These are phyloP conservation scores for Penicillium oxalicum DNA, from an alignment of 2,329 filamentous ascomycete genomes.

Conservation along the genomic window DNA sequence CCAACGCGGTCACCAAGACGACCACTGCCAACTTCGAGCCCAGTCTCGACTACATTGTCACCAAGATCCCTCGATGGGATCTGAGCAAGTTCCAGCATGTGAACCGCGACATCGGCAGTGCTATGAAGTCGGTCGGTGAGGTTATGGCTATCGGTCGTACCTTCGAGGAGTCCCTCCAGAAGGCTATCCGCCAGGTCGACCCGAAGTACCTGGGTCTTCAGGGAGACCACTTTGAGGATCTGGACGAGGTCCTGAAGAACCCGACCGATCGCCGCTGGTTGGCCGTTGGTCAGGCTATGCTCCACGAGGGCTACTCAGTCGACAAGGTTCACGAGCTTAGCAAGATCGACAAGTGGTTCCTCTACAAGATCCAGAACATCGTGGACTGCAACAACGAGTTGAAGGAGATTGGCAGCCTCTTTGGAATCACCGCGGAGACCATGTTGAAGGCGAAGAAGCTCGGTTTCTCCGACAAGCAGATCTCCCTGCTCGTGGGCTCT, in stretches of 20 bases:
- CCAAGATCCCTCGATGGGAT: slow-evolving; percentile 98
- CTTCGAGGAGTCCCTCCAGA: slow-evolving; percentile 98
- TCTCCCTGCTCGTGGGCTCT: slow-evolving; percentile 75
- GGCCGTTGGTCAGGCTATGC: slow-evolving; percentile 94
- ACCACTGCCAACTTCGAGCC: slow-evolving; percentile 99
- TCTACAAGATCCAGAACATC: slow-evolving; percentile 97
- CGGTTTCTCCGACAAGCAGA: slow-evolving; percentile 96
- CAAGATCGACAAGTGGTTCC: slow-evolving; percentile 99
- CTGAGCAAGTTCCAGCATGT: slow-evolving; percentile 98
- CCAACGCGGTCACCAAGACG: slow-evolving; percentile 96
- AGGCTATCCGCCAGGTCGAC: slow-evolving; percentile 95
- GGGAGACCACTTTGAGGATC: slow-evolving; percentile 86
- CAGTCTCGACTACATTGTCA: slow-evolving; percentile 94
- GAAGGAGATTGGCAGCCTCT: slow-evolving; percentile 73
- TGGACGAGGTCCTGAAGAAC: slow-evolving; percentile 84
- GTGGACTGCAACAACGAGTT: slow-evolving; percentile 85
- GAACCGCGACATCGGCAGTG: slow-evolving; percentile 91
- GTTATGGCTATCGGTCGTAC: slow-evolving; percentile 99
- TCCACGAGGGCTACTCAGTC: slow-evolving; percentile 91
- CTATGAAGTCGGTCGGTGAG: slow-evolving; percentile 98
- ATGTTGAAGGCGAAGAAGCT: slow-evolving; percentile 91
- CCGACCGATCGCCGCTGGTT: slow-evolving; percentile 96
- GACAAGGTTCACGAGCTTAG: slow-evolving; percentile 87
- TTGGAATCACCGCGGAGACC: slow-evolving; percentile 80
- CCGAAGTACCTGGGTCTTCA: slow-evolving; percentile 89